Conservation (phyloP, 2,329 filamentous ascomycete genomes). For the Trichoderma atrobrunneum region DNA sequence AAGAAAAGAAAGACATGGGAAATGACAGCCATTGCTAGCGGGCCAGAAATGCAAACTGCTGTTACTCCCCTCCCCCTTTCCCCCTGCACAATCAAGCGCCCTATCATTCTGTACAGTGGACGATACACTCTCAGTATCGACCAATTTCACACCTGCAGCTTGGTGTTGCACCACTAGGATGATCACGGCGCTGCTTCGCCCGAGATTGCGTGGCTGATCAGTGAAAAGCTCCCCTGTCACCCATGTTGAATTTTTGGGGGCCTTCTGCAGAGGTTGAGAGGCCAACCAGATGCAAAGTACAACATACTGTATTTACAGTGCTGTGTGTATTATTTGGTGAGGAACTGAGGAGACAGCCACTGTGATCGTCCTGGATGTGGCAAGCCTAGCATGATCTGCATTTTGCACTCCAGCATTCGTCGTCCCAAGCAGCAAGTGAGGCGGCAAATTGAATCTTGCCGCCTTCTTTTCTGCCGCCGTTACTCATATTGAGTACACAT, state of each 20-base stretch:
- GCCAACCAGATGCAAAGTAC: not conserved
- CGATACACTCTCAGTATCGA: not conserved
- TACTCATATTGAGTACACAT: not conserved
- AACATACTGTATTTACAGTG: not conserved
- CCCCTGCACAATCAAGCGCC: not conserved
- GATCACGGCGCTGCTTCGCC: not conserved
- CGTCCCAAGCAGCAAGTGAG: not conserved
- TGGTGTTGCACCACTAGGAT: not conserved
- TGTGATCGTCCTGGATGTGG: not conserved
- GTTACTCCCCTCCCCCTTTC: not conserved
- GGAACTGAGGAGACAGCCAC: not conserved
- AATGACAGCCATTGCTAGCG: not conserved
- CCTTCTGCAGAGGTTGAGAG: not conserved
- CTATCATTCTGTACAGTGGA: not conserved
- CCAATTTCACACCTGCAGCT: not conserved
- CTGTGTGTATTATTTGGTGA: not conserved
- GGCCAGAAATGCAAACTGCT: not conserved
- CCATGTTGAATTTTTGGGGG: not conserved
- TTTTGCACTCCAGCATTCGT: not conserved
- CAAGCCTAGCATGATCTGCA: not conserved
- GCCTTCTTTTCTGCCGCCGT: not conserved
- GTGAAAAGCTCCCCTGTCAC: not conserved
- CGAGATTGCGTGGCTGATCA: constrained; percentile 4
- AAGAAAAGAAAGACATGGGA: not conserved
- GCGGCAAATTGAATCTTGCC: not conserved